Evolutionary conservation across 2,329 filamentous ascomycete genomes (phyloP), one percentile per base, ranked within the genome.

Genomic region (Paecilomyces formosus): DNA sequence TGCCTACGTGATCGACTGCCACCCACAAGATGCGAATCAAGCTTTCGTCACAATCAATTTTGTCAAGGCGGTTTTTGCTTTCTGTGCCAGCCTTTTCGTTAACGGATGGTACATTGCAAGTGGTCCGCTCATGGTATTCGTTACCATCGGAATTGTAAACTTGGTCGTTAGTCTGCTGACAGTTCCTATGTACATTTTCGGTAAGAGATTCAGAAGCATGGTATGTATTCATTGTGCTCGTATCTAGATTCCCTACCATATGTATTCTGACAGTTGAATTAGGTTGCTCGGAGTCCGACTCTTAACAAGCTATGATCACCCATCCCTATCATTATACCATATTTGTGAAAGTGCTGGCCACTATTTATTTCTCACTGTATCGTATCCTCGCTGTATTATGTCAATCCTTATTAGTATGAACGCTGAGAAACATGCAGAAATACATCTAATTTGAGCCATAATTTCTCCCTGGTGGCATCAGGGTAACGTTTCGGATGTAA

Each of bases 41-140:
- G 74, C 74, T 2, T 76, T 76, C 49, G 74, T 76, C 6, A 76
- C 72, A 0, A 76, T 77, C 65, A 76, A 75, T 54, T 76, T 75
- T 58, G 66, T 71, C 0, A 77, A 76, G 57, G 72, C 72, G 0
- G 66, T 75, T 0, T 66, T 75, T 28, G 73, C 70, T 1, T 72
- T 77, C 26, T 56, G 62, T 1, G 62, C 64, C 55, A 67, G 63
- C 50, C 57, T 63, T 24, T 68, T 62, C 58, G 63, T 66, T 1
- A 67, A 64, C 39, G 64, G 63, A 9, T 69, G 67, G 66, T 66
- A 64, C 54, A 62, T 64, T n/a, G 59, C 58, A 1, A 65, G 71
- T 18, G 67, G 67, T 3, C 59, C 67, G 0, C 64, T 60, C 53
- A 59, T 21, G 6, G 63, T 69, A 5, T 68, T 68, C 30, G 49